Evolutionary conservation across 1,139 yeast species (phyloP).

Genomic region (Debaryomyces subglobosus): DNA sequence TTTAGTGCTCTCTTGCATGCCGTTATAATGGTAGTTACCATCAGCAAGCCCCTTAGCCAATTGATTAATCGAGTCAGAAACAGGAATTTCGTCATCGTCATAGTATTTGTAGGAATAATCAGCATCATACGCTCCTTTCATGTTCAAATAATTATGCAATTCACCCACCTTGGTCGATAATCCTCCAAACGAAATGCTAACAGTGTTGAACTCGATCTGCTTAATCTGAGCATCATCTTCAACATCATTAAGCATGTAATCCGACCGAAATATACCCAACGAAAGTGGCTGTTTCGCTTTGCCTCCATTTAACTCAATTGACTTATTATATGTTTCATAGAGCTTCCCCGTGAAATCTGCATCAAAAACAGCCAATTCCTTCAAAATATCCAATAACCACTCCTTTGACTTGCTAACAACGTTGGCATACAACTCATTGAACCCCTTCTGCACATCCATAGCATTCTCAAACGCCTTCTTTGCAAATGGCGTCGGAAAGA

Average conservation of each 20-base stretch:
- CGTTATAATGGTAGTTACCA: slow-evolving; percentile 61
- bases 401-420: slow-evolving; percentile 54
- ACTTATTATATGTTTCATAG: slow-evolving; percentile 58
- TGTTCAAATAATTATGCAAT: slow-evolving; percentile 68
- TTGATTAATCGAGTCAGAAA: slow-evolving; percentile 61
- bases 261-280: slow-evolving; percentile 87
- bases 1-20: slow-evolving; percentile 21
- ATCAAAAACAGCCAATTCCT: slow-evolving; percentile 62
- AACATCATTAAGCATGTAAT: slow-evolving; percentile 72
- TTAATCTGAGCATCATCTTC: slow-evolving; percentile 54
- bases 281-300: slow-evolving; percentile 61
- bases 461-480: slow-evolving; percentile 67
- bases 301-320: slow-evolving; percentile 50
- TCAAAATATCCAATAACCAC: slow-evolving; percentile 65
- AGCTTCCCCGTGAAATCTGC: slow-evolving; percentile 80
- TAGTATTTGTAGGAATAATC: slow-evolving; percentile 43
- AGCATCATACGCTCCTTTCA: slow-evolving; percentile 53
- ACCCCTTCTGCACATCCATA: slow-evolving; percentile 62
- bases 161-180: slow-evolving; percentile 78
- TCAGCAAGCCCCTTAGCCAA: slow-evolving; percentile 73
- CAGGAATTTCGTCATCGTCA: slow-evolving; percentile 57
- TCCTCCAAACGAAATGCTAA: slow-evolving; percentile 94
- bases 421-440: slow-evolving; percentile 73
- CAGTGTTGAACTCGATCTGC: slow-evolving; percentile 95
- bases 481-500: slow-evolving; percentile 91